Evolutionary conservation across 75 land plant genomes (phyloP).

Genomic region (Chamaecyparis obtusa): DNA sequence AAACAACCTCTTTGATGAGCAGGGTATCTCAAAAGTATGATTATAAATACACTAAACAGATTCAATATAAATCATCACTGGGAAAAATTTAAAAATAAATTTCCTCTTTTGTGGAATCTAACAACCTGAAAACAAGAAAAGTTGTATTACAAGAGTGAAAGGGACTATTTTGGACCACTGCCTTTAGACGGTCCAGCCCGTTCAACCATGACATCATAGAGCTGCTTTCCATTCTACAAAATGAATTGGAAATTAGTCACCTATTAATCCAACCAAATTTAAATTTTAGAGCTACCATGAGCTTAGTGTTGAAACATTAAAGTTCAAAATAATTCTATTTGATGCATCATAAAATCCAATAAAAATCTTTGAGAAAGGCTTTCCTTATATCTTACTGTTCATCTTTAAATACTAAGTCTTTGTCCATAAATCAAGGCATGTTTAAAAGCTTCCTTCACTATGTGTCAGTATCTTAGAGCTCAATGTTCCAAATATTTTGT

Average conservation of each 20-base stretch:
- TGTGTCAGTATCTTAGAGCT: not conserved
- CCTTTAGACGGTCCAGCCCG: slow-evolving; percentile 89
- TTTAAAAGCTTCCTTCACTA: not conserved
- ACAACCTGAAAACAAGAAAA: not conserved
- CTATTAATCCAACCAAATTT: not conserved
- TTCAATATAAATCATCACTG: not conserved
- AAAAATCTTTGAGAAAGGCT: not conserved
- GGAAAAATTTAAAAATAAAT: not conserved
- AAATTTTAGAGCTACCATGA: not conserved
- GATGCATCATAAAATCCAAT: not conserved
- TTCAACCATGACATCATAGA: slow-evolving; percentile 96
- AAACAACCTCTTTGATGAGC: not conserved
- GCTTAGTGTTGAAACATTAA: not conserved
- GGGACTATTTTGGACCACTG: slow-evolving; percentile 71
- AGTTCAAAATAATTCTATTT: not conserved
- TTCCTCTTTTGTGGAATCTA: not conserved
- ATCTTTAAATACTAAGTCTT: not conserved
- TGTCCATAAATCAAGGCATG: not conserved
- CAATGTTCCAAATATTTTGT: not conserved
- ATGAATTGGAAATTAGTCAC: not conserved
- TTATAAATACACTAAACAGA: not conserved
- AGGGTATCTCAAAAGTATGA: not conserved
- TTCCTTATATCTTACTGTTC: not conserved
- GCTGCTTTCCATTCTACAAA: slow-evolving; percentile 91
- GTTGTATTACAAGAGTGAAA: not conserved